These are phyloP conservation scores for Xenoacremonium recifei DNA, from an alignment of 2,329 filamentous ascomycete genomes.

Conservation along the genomic window DNA sequence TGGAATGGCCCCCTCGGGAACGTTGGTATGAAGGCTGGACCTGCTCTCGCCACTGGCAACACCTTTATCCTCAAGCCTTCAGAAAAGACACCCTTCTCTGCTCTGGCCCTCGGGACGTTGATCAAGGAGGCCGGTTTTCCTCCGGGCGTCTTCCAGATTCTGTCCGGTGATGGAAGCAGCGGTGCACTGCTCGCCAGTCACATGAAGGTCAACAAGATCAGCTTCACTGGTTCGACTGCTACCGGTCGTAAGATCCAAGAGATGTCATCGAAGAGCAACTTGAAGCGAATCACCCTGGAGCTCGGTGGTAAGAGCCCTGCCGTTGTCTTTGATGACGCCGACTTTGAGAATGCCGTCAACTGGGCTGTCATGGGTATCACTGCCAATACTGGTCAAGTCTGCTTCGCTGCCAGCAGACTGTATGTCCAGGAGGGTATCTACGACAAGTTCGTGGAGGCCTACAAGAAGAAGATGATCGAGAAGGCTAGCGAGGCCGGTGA, in stretches of 20 bases:
- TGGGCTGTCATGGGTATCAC: slow-evolving; percentile 50
- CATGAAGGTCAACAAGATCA: slow-evolving; percentile 49
- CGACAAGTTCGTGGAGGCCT: slow-evolving; percentile 54
- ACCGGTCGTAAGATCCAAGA: slow-evolving; percentile 65
- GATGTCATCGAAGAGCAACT: slow-evolving; percentile 46
- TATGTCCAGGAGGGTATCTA: slow-evolving; percentile 65
- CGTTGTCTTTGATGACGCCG: slow-evolving; percentile 63
- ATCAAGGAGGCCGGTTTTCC: slow-evolving; percentile 42
- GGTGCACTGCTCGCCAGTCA: slow-evolving; percentile 12
- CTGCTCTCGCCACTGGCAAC: slow-evolving; percentile 43
- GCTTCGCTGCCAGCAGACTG: slow-evolving; percentile 70
- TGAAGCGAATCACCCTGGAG: slow-evolving; percentile 71
- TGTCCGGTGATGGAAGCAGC: slow-evolving; percentile 22
- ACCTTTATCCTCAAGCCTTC: slow-evolving; percentile 43
- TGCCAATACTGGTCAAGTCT: slow-evolving; percentile 72
- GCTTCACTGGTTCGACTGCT: slow-evolving; percentile 66
- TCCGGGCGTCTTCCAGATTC: slow-evolving; percentile 40
- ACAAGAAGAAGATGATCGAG: slow-evolving; percentile 59
- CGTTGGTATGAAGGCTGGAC: slow-evolving; percentile 38
- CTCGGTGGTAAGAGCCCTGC: slow-evolving; percentile 68
- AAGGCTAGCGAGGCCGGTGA: slow-evolving; percentile 58
- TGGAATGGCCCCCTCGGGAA: slow-evolving; percentile 41
- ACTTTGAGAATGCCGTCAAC: slow-evolving; percentile 57
- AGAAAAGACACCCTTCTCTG: slow-evolving; percentile 38
- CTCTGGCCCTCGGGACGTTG: slow-evolving; percentile 33